A percentile compares a stretch with the other conserved stretches of the same genome.
These are phyloP conservation scores for Sphagnum contortum DNA, from an alignment of 225 moss, liverwort and hornwort genomes.

Conservation along the genomic window DNA sequence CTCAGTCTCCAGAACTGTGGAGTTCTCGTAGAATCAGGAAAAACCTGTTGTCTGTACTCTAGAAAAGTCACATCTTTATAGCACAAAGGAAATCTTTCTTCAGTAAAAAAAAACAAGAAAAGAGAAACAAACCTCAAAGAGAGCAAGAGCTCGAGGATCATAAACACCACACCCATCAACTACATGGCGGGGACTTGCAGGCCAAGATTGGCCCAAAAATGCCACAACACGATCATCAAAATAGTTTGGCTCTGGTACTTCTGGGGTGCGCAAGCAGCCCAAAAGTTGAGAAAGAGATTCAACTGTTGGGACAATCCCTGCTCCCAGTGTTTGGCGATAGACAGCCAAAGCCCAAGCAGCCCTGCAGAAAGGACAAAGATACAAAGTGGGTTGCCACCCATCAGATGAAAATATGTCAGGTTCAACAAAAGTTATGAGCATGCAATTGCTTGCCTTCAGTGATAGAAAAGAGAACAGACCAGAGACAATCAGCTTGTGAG, in stretches of 20 bases:
- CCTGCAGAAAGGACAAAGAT: constrained; percentile 29
- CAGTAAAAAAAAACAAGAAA: no score
- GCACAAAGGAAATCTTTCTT: no score
- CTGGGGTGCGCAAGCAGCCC: constrained; percentile 91
- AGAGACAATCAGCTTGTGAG: no score
- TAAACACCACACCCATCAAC: constrained; percentile 68
- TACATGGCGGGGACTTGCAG: constrained; percentile 14
- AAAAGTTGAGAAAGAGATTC: constrained; percentile 65
- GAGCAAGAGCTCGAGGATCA: constrained; percentile 72
- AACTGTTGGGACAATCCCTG: constrained; percentile 64
- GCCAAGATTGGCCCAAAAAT: constrained; percentile 38
- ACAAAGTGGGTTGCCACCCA: background rate
- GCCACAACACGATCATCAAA: constrained; percentile 39
- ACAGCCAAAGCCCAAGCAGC: constrained; percentile 80
- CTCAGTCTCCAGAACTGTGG: no score
- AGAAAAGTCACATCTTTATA: no score
- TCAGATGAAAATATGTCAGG: background rate
- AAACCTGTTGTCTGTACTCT: no score
- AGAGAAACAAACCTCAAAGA: constrained; percentile 50
- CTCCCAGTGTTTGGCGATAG: constrained; percentile 79
- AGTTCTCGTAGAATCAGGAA: no score
- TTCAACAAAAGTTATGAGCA: no score
- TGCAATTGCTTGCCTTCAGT: no score
- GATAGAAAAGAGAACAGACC: no score
- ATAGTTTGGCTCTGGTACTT: constrained; percentile 14